A percentile compares a stretch with the other conserved stretches of the same genome.
Conservation (phyloP, 2,329 filamentous ascomycete genomes). For the Ilyonectria robusta region DNA sequence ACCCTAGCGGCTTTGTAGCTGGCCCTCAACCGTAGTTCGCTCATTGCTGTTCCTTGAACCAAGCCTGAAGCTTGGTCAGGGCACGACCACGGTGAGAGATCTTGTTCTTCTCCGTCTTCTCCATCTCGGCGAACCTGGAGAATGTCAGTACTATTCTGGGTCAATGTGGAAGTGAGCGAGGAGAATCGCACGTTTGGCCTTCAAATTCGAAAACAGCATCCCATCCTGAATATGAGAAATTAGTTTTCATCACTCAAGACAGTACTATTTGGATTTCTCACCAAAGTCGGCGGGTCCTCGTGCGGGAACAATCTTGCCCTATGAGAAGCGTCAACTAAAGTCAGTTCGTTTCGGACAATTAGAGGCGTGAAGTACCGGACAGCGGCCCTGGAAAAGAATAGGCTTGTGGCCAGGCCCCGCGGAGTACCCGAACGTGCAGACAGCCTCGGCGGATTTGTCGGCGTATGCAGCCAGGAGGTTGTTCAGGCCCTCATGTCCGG, state of each 20-base stretch:
- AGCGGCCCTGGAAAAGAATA: constrained; percentile 92
- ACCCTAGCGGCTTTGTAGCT: neutral
- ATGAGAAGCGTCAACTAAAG: constrained; percentile 13
- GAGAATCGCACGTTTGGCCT: constrained; percentile 77
- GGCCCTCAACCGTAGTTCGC: neutral
- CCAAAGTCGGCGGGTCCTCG: constrained; percentile 88
- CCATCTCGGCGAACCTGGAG: constrained; percentile 90
- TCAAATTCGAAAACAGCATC: constrained; percentile 96
- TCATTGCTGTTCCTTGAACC: constrained; percentile 71
- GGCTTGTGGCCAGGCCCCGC: constrained; percentile 87
- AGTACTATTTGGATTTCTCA: constrained; percentile 58
- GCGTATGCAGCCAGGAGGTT: constrained; percentile 90
- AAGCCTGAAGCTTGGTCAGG: constrained; percentile 86
- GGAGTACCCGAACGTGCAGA: constrained; percentile 96
- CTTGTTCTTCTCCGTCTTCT: constrained; percentile 86
- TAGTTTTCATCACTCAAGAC: constrained; percentile 1
- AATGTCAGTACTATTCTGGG: constrained; percentile 27
- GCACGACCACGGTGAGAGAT: constrained; percentile 93
- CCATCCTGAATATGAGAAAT: constrained; percentile 76
- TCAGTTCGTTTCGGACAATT: neutral
- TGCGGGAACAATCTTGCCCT: constrained; percentile 85
- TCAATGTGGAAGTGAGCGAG: neutral
- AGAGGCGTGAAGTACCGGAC: constrained; percentile 67
- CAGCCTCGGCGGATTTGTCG: constrained; percentile 92
- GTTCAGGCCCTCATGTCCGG: constrained; percentile 90